These are phyloP conservation scores for Verticillium albo-atrum DNA, from an alignment of 2,329 filamentous ascomycete genomes.

Conservation along the genomic window DNA sequence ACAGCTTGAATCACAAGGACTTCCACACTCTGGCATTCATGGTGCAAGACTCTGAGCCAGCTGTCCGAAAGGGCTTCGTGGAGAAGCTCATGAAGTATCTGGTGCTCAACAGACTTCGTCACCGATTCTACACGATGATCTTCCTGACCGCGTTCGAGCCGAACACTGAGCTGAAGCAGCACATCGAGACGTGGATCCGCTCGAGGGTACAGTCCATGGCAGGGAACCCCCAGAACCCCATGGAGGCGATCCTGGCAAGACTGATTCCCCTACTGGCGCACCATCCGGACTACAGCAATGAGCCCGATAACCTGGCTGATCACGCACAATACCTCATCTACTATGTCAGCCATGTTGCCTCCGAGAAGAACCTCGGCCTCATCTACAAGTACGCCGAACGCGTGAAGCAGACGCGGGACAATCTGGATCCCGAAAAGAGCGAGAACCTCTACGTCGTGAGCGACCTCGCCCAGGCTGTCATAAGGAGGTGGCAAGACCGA, in stretches of 20 bases:
- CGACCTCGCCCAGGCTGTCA: constrained; percentile 77
- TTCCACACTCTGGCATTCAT: constrained; percentile 82
- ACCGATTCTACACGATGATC: constrained; percentile 82
- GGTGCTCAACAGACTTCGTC: constrained; percentile 62
- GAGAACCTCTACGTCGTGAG: constrained; percentile 81
- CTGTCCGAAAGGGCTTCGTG: constrained; percentile 76
- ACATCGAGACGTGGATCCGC: constrained; percentile 82
- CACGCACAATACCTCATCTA: constrained; percentile 87
- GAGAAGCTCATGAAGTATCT: constrained; percentile 89
- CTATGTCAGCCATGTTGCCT: constrained; percentile 78
- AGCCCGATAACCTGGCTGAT: constrained; percentile 66
- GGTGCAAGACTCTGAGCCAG: constrained; percentile 69
- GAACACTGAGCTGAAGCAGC: constrained; percentile 63
- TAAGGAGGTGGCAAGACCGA: constrained; percentile 81
- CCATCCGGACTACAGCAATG: constrained; percentile 78
- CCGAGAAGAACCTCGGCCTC: constrained; percentile 79
- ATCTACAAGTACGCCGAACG: constrained; percentile 91
- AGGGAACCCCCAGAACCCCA: constrained; percentile 54
- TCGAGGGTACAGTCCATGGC: constrained; percentile 68
- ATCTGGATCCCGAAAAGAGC: constrained; percentile 61
- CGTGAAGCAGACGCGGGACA: constrained; percentile 85
- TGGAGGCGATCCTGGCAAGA: constrained; percentile 79
- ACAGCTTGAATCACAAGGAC: constrained; percentile 63
- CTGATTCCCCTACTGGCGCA: constrained; percentile 86
- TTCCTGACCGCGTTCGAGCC: constrained; percentile 94